Evolutionary conservation across 148 eudicot species (phyloP).

Genomic region (Chenopodium berlandieri): DNA sequence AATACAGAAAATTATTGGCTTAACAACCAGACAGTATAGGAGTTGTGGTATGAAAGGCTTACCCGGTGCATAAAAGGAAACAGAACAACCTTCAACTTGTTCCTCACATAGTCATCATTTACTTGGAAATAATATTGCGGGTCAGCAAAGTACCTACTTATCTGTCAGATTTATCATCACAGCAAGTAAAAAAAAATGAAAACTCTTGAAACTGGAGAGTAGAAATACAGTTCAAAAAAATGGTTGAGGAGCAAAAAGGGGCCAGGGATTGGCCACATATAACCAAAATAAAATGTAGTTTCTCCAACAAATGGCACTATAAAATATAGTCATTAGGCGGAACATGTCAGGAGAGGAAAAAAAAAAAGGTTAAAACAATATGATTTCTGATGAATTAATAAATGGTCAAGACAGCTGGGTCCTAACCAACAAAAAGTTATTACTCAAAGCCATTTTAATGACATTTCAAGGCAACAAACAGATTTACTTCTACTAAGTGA

Average conservation of each 20-base stretch:
- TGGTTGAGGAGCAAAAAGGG: not conserved
- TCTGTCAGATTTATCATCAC: constrained; percentile 39
- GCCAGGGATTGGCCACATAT: not conserved
- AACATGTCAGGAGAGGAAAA: not conserved
- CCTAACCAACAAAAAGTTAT: not conserved
- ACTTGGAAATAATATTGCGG: constrained; percentile 99
- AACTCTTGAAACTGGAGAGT: not conserved
- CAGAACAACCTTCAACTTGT: constrained; percentile 88
- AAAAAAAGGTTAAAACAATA: not conserved
- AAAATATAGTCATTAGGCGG: not conserved
- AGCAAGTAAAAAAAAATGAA: not conserved
- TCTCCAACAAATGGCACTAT: not conserved
- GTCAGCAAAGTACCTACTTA: constrained; percentile 86
- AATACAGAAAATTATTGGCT: not conserved
- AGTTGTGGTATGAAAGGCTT: constrained; percentile 27
- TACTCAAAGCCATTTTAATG: not conserved
- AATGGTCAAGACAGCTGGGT: not conserved
- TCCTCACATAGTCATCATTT: constrained; percentile 91
- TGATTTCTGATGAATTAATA: not conserved
- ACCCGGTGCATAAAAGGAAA: constrained; percentile 95
- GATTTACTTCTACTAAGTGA: not conserved
- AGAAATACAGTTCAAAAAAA: not conserved
- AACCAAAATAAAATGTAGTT: not conserved
- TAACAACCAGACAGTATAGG: not conserved
- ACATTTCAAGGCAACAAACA: not conserved